These are phyloP conservation scores for Lolium rigidum DNA, from an alignment of 176 grass and related monocot genomes.

Conservation along the genomic window DNA sequence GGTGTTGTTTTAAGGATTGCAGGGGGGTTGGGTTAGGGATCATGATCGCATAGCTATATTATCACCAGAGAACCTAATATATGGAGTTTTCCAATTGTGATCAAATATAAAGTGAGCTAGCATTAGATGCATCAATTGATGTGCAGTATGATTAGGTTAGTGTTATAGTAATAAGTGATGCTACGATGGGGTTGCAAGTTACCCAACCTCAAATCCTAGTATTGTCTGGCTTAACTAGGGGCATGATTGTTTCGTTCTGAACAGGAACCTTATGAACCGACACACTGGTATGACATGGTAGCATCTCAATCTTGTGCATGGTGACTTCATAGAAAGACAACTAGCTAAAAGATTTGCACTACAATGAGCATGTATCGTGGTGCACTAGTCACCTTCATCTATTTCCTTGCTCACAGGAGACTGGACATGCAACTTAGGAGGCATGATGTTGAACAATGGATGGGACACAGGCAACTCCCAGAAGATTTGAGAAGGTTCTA, in stretches of 20 bases:
- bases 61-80: neutral
- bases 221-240: neutral
- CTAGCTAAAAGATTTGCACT: neutral
- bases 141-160: neutral
- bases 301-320: neutral
- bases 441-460: constrained; percentile 89
- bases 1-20: neutral
- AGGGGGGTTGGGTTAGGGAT: neutral
- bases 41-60: neutral
- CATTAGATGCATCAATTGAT: neutral
- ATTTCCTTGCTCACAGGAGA: constrained; percentile 55
- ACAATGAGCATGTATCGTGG: neutral
- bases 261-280: neutral
- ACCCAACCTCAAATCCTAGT: neutral
- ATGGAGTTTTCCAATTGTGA: neutral
- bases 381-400: neutral
- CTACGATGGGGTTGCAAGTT: neutral
- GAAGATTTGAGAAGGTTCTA: constrained; percentile 81
- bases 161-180: neutral
- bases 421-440: constrained; percentile 93
- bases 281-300: neutral
- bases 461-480: constrained; percentile 85
- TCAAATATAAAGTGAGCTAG: neutral
- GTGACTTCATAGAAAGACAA: neutral
- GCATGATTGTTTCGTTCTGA: neutral